A percentile compares a stretch with the other conserved stretches of the same genome.
These are phyloP conservation scores for Ceratocystis albifundus DNA, from an alignment of 2,329 filamentous ascomycete species.

Conservation along the genomic window DNA sequence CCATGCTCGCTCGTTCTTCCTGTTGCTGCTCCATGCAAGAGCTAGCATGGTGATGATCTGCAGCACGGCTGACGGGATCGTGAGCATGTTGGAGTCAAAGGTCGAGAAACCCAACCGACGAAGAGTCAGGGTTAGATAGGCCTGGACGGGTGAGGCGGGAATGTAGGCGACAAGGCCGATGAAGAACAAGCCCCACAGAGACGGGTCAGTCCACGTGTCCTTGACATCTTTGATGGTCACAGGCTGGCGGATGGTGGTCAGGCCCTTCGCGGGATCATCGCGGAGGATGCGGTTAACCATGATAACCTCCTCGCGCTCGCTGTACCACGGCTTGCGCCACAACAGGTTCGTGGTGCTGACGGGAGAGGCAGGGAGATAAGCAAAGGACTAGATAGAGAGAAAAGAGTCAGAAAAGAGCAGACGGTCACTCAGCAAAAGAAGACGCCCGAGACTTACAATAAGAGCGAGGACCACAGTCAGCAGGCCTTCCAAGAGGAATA, in stretches of 20 bases:
- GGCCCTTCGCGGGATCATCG: slow-evolving; percentile 44
- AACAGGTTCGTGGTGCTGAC: slow-evolving; percentile 52
- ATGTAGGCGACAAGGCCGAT: slow-evolving; percentile 25
- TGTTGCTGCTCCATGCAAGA: slow-evolving; percentile 30
- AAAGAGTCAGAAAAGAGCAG: neutral
- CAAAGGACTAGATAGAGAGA: slow-evolving; percentile 33
- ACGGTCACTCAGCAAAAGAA: neutral
- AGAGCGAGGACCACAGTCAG: slow-evolving; percentile 54
- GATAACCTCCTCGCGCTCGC: slow-evolving; percentile 45
- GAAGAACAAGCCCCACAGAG: slow-evolving; percentile 45
- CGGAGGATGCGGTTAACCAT: slow-evolving; percentile 44
- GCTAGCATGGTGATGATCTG: slow-evolving; percentile 24
- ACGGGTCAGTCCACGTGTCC: slow-evolving; percentile 40
- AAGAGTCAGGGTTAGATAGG: slow-evolving; percentile 28
- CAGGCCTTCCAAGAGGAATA: slow-evolving; percentile 56
- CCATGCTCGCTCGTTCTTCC: slow-evolving; percentile 28
- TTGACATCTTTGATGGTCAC: slow-evolving; percentile 38
- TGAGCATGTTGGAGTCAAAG: slow-evolving; percentile 45
- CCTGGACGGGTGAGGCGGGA: slow-evolving; percentile 26
- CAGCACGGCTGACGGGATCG: slow-evolving; percentile 35
- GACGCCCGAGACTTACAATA: slow-evolving; percentile 10
- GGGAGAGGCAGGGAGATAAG: slow-evolving; percentile 53
- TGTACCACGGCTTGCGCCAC: slow-evolving; percentile 46
- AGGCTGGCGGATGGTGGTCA: slow-evolving; percentile 45
- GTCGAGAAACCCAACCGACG: slow-evolving; percentile 30